phyloP scores from a whole-genome alignment of 345 rosid genomes.

The Reutealis trisperma region DNA sequence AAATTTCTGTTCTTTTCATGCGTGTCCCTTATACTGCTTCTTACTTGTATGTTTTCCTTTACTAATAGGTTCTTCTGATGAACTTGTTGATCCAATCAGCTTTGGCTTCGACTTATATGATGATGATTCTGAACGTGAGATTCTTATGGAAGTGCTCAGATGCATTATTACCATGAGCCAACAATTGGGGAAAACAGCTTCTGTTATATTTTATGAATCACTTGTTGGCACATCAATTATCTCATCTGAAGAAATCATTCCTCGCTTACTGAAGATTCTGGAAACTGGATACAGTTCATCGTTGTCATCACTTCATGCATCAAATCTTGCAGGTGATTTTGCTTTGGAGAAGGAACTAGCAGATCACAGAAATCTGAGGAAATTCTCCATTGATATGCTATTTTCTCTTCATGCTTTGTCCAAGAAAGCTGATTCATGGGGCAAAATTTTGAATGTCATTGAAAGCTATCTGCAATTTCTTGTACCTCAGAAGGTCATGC shows the following conservation, averaged over 20 bases:
- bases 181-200: conserved; percentile 73
- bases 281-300: conserved; percentile 70
- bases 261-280: conserved; percentile 71
- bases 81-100: conserved; percentile 41
- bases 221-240: conserved; percentile 53
- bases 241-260: conserved; percentile 72
- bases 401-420: conserved; percentile 61
- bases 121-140: conserved; percentile 48
- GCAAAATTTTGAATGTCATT: conserved; percentile 58
- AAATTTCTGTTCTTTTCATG: neutral
- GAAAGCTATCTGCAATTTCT: conserved; percentile 67
- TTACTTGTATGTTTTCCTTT: conserved; percentile 15
- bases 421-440: conserved; percentile 76
- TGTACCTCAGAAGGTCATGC: conserved; percentile 66
- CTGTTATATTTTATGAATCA: conserved; percentile 78
- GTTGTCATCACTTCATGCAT: conserved; percentile 37
- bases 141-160: conserved; percentile 66
- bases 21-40: neutral
- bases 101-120: conserved; percentile 45
- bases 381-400: conserved; percentile 74
- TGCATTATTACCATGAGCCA: conserved; percentile 65
- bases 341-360: conserved; percentile 62
- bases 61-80: conserved; percentile 58
- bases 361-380: conserved; percentile 72
- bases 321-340: conserved; percentile 60